phyloP scores from a whole-genome alignment of 805 yeast genomes.

The Candida vaughaniae region DNA sequence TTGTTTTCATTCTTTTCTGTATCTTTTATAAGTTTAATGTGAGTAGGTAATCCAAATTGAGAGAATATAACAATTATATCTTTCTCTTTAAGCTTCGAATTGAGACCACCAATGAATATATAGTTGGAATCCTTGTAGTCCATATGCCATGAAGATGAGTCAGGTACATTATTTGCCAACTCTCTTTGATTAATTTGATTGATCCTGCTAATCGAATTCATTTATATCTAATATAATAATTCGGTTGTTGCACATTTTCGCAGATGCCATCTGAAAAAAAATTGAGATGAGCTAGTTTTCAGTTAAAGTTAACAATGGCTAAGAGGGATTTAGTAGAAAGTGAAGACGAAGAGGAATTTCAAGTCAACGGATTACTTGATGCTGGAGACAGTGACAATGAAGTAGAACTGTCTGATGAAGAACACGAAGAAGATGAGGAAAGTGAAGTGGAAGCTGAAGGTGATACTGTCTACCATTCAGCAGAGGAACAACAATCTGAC shows the following conservation, averaged over 20 bases:
- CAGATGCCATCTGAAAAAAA: conserved; percentile 7
- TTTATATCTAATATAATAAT: conserved; percentile 8
- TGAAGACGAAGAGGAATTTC: conserved; percentile 31
- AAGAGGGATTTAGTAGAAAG: conserved; percentile 17
- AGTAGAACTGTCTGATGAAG: conserved; percentile 1
- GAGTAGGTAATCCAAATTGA: conserved; percentile 86
- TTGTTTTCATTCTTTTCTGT: conserved; percentile 47
- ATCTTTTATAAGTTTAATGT: conserved; percentile 58
- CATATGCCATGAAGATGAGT: conserved; percentile 83
- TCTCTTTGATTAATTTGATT: conserved; percentile 66
- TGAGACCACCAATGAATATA: conserved; percentile 73
- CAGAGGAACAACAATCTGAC: conserved; percentile 18
- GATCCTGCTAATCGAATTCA: conserved; percentile 45
- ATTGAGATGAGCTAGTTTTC: conserved; percentile 10
- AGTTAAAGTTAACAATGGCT: conserved; percentile 5
- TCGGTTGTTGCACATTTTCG: conserved; percentile 7
- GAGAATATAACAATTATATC: conserved; percentile 79
- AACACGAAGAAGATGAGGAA: conserved; percentile 31
- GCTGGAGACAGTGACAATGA: conserved; percentile 35
- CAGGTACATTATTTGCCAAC: conserved; percentile 55
- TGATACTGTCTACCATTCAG: conserved; percentile 16
- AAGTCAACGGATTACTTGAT: conserved; percentile 41
- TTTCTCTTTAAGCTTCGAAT: conserved; percentile 63
- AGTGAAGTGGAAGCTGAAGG: conserved; percentile 9
- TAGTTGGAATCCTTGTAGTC: conserved; percentile 78